Evolutionary conservation across 257 asterid species (phyloP).

Genomic region (Forsythia suspensa): DNA sequence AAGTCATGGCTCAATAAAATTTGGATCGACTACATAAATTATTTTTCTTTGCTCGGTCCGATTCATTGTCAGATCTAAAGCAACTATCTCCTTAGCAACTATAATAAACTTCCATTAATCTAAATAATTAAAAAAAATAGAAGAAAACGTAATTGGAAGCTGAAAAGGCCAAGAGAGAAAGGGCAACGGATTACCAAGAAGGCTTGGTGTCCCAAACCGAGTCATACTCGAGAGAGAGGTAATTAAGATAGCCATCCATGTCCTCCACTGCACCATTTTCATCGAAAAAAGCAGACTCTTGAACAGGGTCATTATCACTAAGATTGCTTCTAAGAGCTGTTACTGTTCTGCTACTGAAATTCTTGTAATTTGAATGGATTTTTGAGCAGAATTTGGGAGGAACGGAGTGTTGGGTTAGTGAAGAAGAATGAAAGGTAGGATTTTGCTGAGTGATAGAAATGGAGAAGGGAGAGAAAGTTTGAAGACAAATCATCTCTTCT

Average conservation of each 20-base stretch:
- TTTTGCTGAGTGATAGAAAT: conserved; percentile 6
- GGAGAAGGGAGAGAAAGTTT: conserved; percentile 31
- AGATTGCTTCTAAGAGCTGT: conserved; percentile 29
- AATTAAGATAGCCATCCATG: conserved; percentile 89
- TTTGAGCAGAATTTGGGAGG: conserved; percentile 14
- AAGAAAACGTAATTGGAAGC: not conserved
- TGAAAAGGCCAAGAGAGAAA: not conserved
- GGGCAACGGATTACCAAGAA: conserved; percentile 49
- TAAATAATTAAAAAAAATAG: not conserved
- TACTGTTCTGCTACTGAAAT: conserved; percentile 14
- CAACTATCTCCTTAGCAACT: not conserved
- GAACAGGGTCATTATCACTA: conserved; percentile 39
- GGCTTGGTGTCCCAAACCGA: conserved; percentile 98
- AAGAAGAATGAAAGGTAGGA: conserved; percentile 20
- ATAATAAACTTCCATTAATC: not conserved
- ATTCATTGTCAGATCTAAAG: no score
- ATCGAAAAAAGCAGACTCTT: conserved; percentile 50
- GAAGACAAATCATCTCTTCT: conserved; percentile 31
- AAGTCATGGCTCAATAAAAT: not conserved
- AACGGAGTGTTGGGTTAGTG: conserved; percentile 23
- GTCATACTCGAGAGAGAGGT: conserved; percentile 84
- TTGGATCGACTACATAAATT: no score
- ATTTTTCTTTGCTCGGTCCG: no score
- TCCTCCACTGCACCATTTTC: conserved; percentile 81
- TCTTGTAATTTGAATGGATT: not conserved